A percentile compares a stretch with the other conserved stretches of the same genome.
Conservation (phyloP, 2,329 filamentous ascomycete genomes). For the Penicillium sp. region DNA sequence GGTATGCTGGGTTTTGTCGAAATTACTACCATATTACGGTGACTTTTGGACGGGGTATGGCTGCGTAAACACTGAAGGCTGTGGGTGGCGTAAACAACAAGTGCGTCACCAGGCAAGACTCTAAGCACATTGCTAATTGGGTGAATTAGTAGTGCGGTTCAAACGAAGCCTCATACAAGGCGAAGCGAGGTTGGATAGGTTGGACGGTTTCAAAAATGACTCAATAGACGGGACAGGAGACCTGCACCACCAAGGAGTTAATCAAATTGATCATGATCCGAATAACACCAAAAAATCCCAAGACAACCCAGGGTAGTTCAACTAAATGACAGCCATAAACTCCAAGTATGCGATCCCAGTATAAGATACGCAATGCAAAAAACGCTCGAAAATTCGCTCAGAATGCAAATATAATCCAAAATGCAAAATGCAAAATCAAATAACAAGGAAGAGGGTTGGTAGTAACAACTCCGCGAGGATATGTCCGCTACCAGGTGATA, state of each 20-base stretch:
- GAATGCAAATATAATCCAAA: neutral
- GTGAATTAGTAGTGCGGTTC: neutral
- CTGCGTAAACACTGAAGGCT: too few relatives aligned
- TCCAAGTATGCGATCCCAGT: neutral
- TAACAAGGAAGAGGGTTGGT: neutral
- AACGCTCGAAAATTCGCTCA: neutral
- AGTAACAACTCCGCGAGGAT: too few relatives aligned
- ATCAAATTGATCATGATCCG: slow-evolving; percentile 16
- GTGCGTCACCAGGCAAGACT: too few relatives aligned
- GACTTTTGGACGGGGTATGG: too few relatives aligned
- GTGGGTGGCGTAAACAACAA: too few relatives aligned
- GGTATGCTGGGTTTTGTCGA: too few relatives aligned
- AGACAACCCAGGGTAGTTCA: slow-evolving; percentile 16
- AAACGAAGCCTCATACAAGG: slow-evolving; percentile 2
- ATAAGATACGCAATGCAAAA: slow-evolving; percentile 1
- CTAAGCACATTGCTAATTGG: too few relatives aligned
- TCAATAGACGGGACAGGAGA: slow-evolving; percentile 16
- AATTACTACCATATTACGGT: too few relatives aligned
- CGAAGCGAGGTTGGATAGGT: slow-evolving; percentile 12
- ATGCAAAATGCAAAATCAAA: neutral
- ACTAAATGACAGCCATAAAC: slow-evolving; percentile 9
- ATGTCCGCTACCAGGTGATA: too few relatives aligned
- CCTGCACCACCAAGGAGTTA: slow-evolving; percentile 19
- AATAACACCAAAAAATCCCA: slow-evolving; percentile 10
- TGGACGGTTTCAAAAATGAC: slow-evolving; percentile 16